Percentiles rank a stretch among this genome's conserved stretches.
These are phyloP conservation scores for Arachnomyces sp. DNA, from an alignment of 2,329 filamentous ascomycete genomes.

Conservation along the genomic window DNA sequence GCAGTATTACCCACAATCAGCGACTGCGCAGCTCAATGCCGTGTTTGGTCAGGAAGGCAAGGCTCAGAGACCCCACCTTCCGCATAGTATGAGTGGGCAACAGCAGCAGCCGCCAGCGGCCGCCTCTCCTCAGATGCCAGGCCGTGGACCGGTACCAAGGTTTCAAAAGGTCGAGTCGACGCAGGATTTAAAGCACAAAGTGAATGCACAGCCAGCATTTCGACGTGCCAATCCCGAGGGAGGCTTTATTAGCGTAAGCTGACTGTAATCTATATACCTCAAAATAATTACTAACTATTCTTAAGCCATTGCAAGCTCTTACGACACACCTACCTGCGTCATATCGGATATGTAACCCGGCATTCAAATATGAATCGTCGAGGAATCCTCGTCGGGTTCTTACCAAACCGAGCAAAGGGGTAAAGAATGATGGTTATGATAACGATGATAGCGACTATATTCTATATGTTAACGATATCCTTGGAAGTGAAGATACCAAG, in stretches of 20 bases:
- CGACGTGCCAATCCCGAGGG: conserved; percentile 91
- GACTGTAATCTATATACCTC: background rate
- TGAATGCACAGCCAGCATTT: conserved; percentile 82
- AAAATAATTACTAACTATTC: conserved; percentile 12
- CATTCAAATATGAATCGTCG: conserved; percentile 97
- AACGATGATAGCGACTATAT: conserved; percentile 99
- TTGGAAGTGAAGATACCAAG: conserved; percentile 93
- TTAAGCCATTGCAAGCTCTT: conserved; percentile 83
- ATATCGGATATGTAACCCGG: conserved; percentile 95
- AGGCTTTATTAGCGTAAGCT: conserved; percentile 87
- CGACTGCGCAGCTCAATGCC: conserved; percentile 62
- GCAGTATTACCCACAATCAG: conserved; percentile 63
- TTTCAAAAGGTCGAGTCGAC: conserved; percentile 70
- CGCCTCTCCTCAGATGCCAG: conserved; percentile 33
- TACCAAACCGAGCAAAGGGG: conserved; percentile 96
- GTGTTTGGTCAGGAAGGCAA: conserved; percentile 49
- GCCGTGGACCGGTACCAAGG: conserved; percentile 69
- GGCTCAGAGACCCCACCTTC: conserved; percentile 38
- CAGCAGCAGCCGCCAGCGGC: conserved; percentile 39
- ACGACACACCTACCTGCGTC: conserved; percentile 89
- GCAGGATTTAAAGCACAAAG: conserved; percentile 68
- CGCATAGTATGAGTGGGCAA: conserved; percentile 39
- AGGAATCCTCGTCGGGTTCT: conserved; percentile 90
- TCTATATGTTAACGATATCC: conserved; percentile 95
- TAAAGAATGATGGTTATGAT: conserved; percentile 97